Evolutionary conservation across 2,329 filamentous ascomycete genomes (phyloP).

Genomic region (Aspergillus tubingensis): DNA sequence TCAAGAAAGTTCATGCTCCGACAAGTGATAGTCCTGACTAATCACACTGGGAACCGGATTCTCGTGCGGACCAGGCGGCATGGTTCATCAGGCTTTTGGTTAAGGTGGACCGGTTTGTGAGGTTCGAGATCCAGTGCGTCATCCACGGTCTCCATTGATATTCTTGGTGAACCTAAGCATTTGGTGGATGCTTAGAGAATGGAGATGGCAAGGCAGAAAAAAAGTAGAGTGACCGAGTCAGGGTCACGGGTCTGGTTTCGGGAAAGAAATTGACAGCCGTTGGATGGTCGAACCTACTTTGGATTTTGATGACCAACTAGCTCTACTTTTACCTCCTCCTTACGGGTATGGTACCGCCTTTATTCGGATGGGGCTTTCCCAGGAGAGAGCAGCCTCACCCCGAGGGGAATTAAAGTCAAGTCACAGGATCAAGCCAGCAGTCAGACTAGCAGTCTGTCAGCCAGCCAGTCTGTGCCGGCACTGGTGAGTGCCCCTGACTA

Average conservation of each 20-base stretch:
- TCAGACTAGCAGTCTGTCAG: not conserved
- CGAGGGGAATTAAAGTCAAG: not conserved
- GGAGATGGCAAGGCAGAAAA: no score
- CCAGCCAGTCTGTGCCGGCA: not conserved
- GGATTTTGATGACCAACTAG: no score
- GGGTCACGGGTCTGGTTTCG: not conserved
- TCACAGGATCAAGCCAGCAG: not conserved
- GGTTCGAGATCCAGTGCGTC: constrained; percentile 1
- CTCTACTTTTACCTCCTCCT: not conserved
- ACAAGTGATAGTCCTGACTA: not conserved
- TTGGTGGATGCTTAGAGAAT: not conserved
- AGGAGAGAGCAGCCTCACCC: not conserved
- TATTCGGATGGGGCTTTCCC: not conserved
- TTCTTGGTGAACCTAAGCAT: not conserved
- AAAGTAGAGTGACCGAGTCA: not conserved
- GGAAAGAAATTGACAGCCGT: constrained; percentile 6
- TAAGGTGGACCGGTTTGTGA: not conserved
- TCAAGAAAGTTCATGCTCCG: not conserved
- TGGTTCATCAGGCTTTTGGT: not conserved
- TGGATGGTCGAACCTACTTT: constrained; percentile 2
- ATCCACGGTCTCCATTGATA: not conserved
- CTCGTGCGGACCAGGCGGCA: not conserved
- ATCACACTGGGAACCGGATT: not conserved
- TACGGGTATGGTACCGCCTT: not conserved
- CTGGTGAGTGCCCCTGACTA: constrained; percentile 21